Evolutionary conservation across 1,284 basidiomycete species (phyloP).

Genomic region (Melampsora medusae): DNA sequence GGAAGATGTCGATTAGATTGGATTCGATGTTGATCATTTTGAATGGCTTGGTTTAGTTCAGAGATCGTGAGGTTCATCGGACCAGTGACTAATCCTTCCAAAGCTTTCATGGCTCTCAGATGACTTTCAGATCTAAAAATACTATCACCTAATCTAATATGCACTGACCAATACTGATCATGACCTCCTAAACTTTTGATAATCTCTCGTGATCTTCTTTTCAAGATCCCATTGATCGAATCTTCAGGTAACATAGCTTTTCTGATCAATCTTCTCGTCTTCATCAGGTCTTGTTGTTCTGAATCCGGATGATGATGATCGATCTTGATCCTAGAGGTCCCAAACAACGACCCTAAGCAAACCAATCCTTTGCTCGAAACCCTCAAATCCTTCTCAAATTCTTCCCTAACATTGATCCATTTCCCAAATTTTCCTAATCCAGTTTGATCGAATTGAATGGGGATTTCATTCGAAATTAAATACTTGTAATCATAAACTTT

Average conservation of each 20-base stretch:
- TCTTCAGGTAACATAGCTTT: constrained; percentile 29
- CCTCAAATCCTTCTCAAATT: not conserved
- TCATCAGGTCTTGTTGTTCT: too few species aligned
- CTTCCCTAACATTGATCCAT: constrained; percentile 15
- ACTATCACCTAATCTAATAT: constrained; percentile 39
- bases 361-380: constrained; percentile 5
- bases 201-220: constrained; percentile 3
- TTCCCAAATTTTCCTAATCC: constrained; percentile 22
- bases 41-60: constrained; percentile 4
- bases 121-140: constrained; percentile 28
- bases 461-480: too few species aligned
- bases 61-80: constrained; percentile 14
- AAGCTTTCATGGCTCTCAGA: not conserved
- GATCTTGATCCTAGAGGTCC: constrained; percentile 23
- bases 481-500: constrained; percentile 19
- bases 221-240: constrained; percentile 5
- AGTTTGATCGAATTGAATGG: too few species aligned
- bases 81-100: constrained; percentile 12
- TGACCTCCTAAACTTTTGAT: constrained; percentile 11
- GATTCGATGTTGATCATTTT: not conserved
- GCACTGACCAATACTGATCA: constrained; percentile 9
- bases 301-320: not conserved
- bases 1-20: not conserved
- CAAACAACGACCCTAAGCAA: constrained; percentile 31
- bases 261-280: not conserved